Evolutionary conservation across 2,329 filamentous ascomycete genomes (phyloP).

Genomic region (Aspergillus sp.): DNA sequence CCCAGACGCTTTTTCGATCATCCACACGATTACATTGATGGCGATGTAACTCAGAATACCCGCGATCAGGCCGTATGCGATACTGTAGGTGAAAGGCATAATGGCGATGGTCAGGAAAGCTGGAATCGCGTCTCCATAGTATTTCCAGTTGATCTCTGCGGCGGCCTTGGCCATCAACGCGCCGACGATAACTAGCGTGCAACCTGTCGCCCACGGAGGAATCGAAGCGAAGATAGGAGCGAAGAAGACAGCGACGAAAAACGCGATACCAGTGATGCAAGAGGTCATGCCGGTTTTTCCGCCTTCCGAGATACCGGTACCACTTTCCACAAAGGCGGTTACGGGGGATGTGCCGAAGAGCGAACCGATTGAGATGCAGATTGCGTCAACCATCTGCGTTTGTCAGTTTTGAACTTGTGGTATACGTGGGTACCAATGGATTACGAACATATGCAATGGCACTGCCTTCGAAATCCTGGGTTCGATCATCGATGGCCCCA

Average conservation of each 20-base stretch:
- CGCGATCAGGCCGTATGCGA: conserved; percentile 79
- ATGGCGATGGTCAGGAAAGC: conserved; percentile 78
- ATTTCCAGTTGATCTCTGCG: conserved; percentile 82
- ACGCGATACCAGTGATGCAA: conserved; percentile 72
- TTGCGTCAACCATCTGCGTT: conserved; percentile 64
- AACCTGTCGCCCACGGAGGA: conserved; percentile 83
- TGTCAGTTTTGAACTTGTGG: neutral
- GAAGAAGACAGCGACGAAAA: conserved; percentile 85
- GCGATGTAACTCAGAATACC: conserved; percentile 72
- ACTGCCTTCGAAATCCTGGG: conserved; percentile 83
- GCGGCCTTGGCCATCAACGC: conserved; percentile 77
- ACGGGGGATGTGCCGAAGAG: conserved; percentile 75
- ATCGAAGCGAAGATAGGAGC: conserved; percentile 87
- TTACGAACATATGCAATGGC: conserved; percentile 66
- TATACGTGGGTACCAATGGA: no score
- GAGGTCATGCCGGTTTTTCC: conserved; percentile 81
- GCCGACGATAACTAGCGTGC: conserved; percentile 83
- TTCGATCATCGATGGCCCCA: conserved; percentile 72
- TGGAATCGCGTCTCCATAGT: conserved; percentile 77
- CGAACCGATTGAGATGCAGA: conserved; percentile 74
- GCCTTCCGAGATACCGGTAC: conserved; percentile 83
- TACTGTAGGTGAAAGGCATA: conserved; percentile 89
- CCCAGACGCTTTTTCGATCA: conserved; percentile 60
- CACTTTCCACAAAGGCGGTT: conserved; percentile 84
- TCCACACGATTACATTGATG: conserved; percentile 67